Base-by-base conservation (phyloP, 768 basidiomycete genomes). In the Termitomyces sp. region DNA sequence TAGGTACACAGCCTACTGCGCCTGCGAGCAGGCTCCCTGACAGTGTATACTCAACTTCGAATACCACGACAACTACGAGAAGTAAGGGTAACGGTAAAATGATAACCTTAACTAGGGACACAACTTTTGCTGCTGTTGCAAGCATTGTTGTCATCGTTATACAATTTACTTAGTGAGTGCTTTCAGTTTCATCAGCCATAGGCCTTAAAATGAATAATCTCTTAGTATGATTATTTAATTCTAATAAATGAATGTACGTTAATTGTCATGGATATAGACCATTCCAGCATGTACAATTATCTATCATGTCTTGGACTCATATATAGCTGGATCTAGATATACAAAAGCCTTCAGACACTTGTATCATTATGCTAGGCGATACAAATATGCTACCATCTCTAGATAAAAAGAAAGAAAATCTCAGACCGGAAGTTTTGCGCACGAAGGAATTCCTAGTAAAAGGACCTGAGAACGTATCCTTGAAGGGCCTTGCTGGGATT, bases 1-100 rank as follows among this genome's bases (percentile, higher is more conserved):
- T 96, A 17, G 91, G 84, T 50, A 72, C 70, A 2, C 95, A 97
- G 67, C 77, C 87, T 1, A 79, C 73, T 0, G 57, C 67, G 3
- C 58, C 70, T 2, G 76, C 70, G 0, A 72, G 72, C 15, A 65
- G 42, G 3, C 55, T 56, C 14, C 55, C 55, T 23, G 41, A 41
- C 10, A 56, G 35, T 41, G 33, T 50, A 43, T 53, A 42, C 19
- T 53, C 41, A n/a, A 53, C 51, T 42, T 53, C 51, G 15, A 53
- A 53, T 31, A 53, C 51, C 3, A 30, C 51, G 12, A 43, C 41
- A 41, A 52, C 40, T 9, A 21, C 40, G 15, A 28, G 43, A 14
- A 53, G 51, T 26, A 30, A 33, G 21, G 33, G 14, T 35, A 44
- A 53, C 8, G 30, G 42, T 17, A n/a, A 19, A 17, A n/a, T 3